These are phyloP conservation scores for Hanseniaspora clermontiae DNA, from an alignment of 805 yeast species.

Conservation along the genomic window DNA sequence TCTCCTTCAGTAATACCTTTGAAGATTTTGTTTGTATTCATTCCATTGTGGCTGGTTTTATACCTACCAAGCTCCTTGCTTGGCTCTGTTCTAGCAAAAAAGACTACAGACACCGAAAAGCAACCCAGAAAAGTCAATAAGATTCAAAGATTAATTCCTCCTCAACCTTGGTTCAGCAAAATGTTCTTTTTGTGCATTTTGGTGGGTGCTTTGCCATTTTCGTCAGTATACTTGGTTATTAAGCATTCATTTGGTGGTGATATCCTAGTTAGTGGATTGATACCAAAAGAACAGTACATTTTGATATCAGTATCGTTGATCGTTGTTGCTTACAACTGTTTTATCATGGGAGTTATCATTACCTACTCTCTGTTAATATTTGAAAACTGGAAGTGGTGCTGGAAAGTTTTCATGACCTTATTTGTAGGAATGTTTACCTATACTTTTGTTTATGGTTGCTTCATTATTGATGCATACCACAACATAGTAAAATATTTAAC, in stretches of 20 bases:
- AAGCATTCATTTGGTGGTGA: conserved; percentile 89
- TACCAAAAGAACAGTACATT: conserved; percentile 84
- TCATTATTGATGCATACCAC: conserved; percentile 65
- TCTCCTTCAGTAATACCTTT: conserved; percentile 93
- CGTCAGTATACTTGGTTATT: conserved; percentile 88
- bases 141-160: conserved; percentile 91
- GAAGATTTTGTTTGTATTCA: conserved; percentile 73
- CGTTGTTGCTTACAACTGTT: conserved; percentile 69
- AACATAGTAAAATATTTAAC: conserved; percentile 75
- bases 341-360: conserved; percentile 65
- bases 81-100: conserved; percentile 73
- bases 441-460: conserved; percentile 66
- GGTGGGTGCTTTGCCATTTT: conserved; percentile 64
- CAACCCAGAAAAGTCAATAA: conserved; percentile 83
- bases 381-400: conserved; percentile 95
- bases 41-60: conserved; percentile 71
- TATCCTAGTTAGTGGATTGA: conserved; percentile 87
- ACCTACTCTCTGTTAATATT: conserved; percentile 74
- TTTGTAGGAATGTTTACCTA: conserved; percentile 82
- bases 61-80: conserved; percentile 72
- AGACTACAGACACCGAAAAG: conserved; percentile 40
- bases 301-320: conserved; percentile 77
- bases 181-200: conserved; percentile 39
- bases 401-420: conserved; percentile 86
- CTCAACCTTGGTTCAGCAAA: conserved; percentile 72